Conservation (phyloP, 768 basidiomycete species). For the Cytidiella melzeri region DNA sequence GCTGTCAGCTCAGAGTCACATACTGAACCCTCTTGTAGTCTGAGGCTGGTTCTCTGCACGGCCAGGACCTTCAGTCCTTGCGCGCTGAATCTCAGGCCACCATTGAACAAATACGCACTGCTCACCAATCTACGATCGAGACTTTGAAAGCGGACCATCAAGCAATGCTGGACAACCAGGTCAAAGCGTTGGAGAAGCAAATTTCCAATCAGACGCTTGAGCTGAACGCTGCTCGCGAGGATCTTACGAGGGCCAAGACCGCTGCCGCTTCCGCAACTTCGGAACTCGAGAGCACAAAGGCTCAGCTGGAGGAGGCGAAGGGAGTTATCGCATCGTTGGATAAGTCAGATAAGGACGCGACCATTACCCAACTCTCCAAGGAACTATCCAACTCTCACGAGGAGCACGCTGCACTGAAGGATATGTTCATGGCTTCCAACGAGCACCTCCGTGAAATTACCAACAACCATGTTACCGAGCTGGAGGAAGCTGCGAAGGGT, state of each 20-base stretch:
- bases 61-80: constrained; percentile 64
- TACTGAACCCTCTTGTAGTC: constrained; percentile 34
- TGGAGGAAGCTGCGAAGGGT: constrained; percentile 67
- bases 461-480: constrained; percentile 59
- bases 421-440: constrained; percentile 63
- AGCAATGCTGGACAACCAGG: constrained; percentile 50
- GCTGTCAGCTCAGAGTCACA: neutral
- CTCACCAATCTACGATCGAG: constrained; percentile 56
- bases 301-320: constrained; percentile 61
- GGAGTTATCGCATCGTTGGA: constrained; percentile 34
- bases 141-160: constrained; percentile 60
- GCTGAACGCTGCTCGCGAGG: constrained; percentile 80
- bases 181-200: constrained; percentile 54
- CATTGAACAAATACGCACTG: constrained; percentile 61
- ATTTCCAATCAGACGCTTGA: constrained; percentile 58
- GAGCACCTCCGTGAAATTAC: constrained; percentile 67
- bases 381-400: constrained; percentile 62
- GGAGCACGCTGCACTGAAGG: constrained; percentile 58
- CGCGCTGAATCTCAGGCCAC: constrained; percentile 60
- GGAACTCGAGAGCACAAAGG: constrained; percentile 51
- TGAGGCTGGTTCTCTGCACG: constrained; percentile 65
- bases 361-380: constrained; percentile 48
- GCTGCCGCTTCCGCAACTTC: constrained; percentile 43
- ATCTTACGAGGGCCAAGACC: constrained; percentile 70
- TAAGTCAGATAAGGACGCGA: constrained; percentile 42